Base-by-base conservation (phyloP, 768 basidiomycete species). In the Mycena galericulata region DNA sequence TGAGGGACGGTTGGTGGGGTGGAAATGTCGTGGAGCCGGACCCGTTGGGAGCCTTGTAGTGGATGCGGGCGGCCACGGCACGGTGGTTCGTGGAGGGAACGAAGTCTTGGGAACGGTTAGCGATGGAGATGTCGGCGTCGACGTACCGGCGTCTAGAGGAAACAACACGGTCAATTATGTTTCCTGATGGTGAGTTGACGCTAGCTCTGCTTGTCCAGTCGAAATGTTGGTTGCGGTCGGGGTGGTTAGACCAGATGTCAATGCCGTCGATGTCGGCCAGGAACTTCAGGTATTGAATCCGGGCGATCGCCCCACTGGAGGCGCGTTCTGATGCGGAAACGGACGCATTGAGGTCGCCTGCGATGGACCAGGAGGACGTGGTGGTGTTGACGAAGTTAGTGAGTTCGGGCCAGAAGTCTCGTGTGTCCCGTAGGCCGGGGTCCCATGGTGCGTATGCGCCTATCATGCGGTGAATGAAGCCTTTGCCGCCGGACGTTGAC, bases 361-460 rank as follows among this genome's bases (percentile, higher is more conserved):
- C 45, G 3, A 65, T 7, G 2, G 64, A 41, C 64, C 64, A 65
- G 1, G 64, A 65, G 0, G 56, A 30, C 6, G 26, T 26, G 0
- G 54, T 64, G 2, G 1, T 11, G 22, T 47, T 11, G 12, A 34
- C n/a, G 1, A 62, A 22, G 0, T 32, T 14, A 0, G 41, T 62
- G 10, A 62, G 12, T 0, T 15, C 49, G 1, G 60, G 38, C 60
- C 60, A 51, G 38, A 62, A 62, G 1, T 62, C 1, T 67, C 72
- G 0, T 65, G 74, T 53, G 73, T 78, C n/a, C 74, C 55, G 46
- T 0, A n/a, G 60, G 11, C 75, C 75, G 12, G 76, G 77, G 46
- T 78, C 72, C 75, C 74, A 78, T 1, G 75, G 77, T 0, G 76
- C 75, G 51, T 78, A 78, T 17, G 58, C 70, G 1, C 68, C 76